These are phyloP conservation scores for Aspergillus transmontanensis DNA, from an alignment of 2,329 filamentous ascomycete species.

Conservation along the genomic window DNA sequence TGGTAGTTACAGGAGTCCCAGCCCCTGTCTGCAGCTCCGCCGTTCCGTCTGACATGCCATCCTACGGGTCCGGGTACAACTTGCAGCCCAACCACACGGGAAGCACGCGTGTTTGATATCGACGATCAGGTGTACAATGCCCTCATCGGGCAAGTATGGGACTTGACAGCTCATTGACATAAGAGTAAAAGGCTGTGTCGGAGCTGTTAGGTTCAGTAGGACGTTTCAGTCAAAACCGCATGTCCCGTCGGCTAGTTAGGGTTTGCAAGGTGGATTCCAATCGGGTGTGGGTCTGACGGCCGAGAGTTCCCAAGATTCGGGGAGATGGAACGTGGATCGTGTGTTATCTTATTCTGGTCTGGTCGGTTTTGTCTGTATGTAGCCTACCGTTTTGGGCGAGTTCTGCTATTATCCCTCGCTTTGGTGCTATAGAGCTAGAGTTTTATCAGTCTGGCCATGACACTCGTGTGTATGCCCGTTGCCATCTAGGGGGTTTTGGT, in stretches of 20 bases:
- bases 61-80: background rate
- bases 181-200: background rate
- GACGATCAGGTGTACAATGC: background rate
- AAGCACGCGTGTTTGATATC: background rate
- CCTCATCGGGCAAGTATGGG: background rate
- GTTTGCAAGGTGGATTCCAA: background rate
- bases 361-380: background rate
- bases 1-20: background rate
- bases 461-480: background rate
- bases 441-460: background rate
- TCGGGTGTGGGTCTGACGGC: background rate
- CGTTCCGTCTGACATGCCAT: background rate
- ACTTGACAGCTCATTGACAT: background rate
- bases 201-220: background rate
- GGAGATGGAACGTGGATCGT: background rate
- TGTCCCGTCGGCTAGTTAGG: background rate
- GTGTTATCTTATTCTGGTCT: background rate
- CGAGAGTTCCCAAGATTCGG: background rate
- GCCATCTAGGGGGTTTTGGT: background rate
- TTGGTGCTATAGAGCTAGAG: background rate
- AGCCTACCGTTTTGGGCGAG: background rate
- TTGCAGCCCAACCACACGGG: background rate
- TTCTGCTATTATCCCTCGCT: background rate
- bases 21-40: background rate
- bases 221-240: background rate